Evolutionary conservation across 495 filamentous ascomycete species (phyloP).

Genomic region (Parachaetomium inaequale): DNA sequence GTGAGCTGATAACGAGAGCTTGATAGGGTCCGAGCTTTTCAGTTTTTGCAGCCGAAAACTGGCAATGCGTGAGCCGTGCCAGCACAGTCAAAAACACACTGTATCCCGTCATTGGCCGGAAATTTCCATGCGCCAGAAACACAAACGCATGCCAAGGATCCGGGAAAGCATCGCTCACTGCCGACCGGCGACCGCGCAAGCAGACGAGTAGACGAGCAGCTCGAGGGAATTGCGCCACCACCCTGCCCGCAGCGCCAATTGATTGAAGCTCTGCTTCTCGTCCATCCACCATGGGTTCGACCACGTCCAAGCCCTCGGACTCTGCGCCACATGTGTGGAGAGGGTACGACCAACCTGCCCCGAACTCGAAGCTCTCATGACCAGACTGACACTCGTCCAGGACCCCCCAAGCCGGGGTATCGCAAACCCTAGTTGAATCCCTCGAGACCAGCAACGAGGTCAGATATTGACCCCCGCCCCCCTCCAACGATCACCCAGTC

Average conservation of each 20-base stretch:
- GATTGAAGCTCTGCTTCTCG: conserved; percentile 8
- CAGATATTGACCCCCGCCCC: conserved; percentile 26
- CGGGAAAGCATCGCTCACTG: conserved; percentile 18
- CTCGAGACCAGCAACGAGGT: conserved; percentile 86
- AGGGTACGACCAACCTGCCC: conserved; percentile 33
- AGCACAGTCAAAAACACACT: conserved; percentile 5
- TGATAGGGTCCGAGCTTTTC: conserved; percentile 16
- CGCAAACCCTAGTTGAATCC: conserved; percentile 73
- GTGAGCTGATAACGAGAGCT: background rate
- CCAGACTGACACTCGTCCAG: conserved; percentile 42
- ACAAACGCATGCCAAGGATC: conserved; percentile 21
- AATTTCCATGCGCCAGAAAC: conserved; percentile 26
- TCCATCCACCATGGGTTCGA: conserved; percentile 44
- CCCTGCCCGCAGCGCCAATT: conserved; percentile 17
- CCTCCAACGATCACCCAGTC: background rate
- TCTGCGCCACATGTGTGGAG: conserved; percentile 47
- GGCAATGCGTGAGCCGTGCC: background rate
- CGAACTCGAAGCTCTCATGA: background rate
- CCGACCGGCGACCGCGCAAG: conserved; percentile 6
- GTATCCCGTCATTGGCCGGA: conserved; percentile 21
- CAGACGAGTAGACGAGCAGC: too few species aligned
- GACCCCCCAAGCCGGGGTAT: conserved; percentile 80
- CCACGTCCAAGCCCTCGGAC: conserved; percentile 45
- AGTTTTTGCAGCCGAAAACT: background rate
- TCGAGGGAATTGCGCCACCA: conserved; percentile 12